Evolutionary conservation across 305 asterid species (phyloP), one percentile per base, ranked within the genome.

Genomic region (Fraxinus nigra): DNA sequence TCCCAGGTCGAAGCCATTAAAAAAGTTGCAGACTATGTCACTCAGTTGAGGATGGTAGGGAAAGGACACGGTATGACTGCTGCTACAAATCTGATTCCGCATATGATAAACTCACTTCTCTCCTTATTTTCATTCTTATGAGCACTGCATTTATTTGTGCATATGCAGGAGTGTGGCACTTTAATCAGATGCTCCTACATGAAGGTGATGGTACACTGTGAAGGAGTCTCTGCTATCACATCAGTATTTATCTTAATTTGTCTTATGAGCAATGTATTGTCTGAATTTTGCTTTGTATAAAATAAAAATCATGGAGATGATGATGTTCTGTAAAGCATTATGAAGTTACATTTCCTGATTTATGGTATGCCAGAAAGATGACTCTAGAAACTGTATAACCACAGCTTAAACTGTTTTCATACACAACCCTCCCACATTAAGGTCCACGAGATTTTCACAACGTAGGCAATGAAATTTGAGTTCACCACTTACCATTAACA

Each of bases 1-100:
- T 76, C 22, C 22, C 78, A 88, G 91, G 88, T 84, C 54, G 82
- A 86, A 80, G 84, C 86, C 54, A 85, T 86, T 59, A 88, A 81
- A 81, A 86, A 77, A 63, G 82, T 83, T 37, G 22, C 89, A 65
- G 88, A 85, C 11, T 88, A 86, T 77, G 82, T 86, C 3, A 83
- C 87, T 65, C 89, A 88, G 16, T 56, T 88, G 85, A 83, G 88
- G 75, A 86, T 78, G 89, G 88, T 86, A 67, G 91, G 89, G 73
- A 88, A 88, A 86, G 91, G 88, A 73, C 88, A 85, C 16, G 89
- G 91, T 86, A 86, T 8, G 80, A 73, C 65, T 69, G 20, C 61
- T 16, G 14, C 22, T 48, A 48, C 7, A 48, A 14, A 48, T 1
- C 20, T 16, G 54, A 14, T 48, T 48, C 20, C 0, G 20, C 63